Conservation (phyloP, 1,139 yeast species). For the Sugiyamaella xylanicola region DNA sequence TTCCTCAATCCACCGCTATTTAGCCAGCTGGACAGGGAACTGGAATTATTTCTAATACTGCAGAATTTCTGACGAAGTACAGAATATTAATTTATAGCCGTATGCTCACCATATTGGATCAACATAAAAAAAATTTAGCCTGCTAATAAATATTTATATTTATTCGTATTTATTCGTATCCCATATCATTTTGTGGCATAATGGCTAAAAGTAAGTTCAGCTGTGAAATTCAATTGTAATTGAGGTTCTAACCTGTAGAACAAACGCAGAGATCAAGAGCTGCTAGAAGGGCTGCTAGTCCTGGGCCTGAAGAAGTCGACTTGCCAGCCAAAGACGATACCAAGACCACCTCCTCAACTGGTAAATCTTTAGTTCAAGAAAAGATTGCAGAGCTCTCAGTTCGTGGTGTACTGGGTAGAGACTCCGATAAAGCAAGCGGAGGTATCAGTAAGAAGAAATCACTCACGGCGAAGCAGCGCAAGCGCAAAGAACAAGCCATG, state of each 20-base stretch:
- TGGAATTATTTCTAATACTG: too few species aligned
- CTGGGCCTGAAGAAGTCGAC: constrained; percentile 23
- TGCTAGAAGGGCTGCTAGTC: constrained; percentile 34
- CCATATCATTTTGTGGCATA: too few species aligned
- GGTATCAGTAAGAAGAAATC: constrained; percentile 23
- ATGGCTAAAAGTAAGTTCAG: constrained; percentile 21
- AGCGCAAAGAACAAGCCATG: constrained; percentile 33
- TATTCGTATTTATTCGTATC: constrained; percentile 3
- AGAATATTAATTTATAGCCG: too few species aligned
- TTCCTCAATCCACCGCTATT: too few species aligned
- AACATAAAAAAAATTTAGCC: too few species aligned
- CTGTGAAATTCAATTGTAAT: too few species aligned
- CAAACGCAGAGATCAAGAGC: constrained; percentile 35
- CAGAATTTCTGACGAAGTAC: too few species aligned
- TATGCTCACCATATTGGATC: too few species aligned
- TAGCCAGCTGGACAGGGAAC: too few species aligned
- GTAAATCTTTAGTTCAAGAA: constrained; percentile 37
- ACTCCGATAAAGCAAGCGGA: constrained; percentile 22
- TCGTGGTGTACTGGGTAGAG: constrained; percentile 30
- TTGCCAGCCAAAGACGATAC: not conserved
- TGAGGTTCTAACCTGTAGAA: not conserved
- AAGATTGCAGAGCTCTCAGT: constrained; percentile 40
- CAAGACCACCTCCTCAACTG: constrained; percentile 18
- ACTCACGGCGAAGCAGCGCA: constrained; percentile 33
- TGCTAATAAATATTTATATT: not conserved